Percentiles rank a stretch among this genome's conserved stretches.
phyloP scores from a whole-genome alignment of 352 stramenopile genomes.

The Saprolegnia diclina region DNA sequence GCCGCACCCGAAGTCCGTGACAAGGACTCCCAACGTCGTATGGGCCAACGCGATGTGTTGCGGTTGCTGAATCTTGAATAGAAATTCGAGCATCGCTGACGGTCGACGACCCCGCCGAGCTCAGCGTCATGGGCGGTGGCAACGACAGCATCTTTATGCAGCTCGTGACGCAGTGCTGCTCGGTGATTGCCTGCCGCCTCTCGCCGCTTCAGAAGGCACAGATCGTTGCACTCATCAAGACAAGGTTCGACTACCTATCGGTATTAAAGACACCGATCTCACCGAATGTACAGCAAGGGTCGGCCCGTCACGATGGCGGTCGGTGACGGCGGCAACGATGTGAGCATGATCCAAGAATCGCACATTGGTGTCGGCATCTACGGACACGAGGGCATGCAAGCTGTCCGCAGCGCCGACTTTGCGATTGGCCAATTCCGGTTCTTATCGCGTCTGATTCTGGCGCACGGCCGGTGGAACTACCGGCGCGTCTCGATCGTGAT shows the following conservation, averaged over 20 bases:
- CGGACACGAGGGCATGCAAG: conserved; percentile 95
- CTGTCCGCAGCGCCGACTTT: conserved; percentile 77
- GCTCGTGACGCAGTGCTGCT: conserved; percentile 59
- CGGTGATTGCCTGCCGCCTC: conserved; percentile 85
- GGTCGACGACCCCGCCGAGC: not conserved
- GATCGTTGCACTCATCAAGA: conserved; percentile 70
- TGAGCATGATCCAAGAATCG: conserved; percentile 92
- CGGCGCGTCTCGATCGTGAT: conserved; percentile 72
- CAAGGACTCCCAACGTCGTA: conserved; percentile 3
- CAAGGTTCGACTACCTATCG: conserved; percentile 39
- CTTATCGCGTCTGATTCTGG: conserved; percentile 66
- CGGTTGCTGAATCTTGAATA: not conserved
- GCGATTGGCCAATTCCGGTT: conserved; percentile 78
- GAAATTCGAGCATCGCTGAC: not conserved
- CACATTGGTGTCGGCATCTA: conserved; percentile 91
- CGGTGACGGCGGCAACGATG: conserved; percentile 95
- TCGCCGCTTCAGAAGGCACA: conserved; percentile 85
- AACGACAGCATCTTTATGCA: conserved; percentile 47
- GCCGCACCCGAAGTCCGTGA: not conserved
- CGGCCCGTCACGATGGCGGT: conserved; percentile 84
- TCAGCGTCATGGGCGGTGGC: not conserved
- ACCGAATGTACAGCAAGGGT: conserved; percentile 27
- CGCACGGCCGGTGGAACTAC: conserved; percentile 84
- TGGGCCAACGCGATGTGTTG: not conserved
- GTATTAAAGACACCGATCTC: conserved; percentile 21